Evolutionary conservation across 176 grass and related monocot species (phyloP).

Genomic region (maize (Zea mays)): DNA sequence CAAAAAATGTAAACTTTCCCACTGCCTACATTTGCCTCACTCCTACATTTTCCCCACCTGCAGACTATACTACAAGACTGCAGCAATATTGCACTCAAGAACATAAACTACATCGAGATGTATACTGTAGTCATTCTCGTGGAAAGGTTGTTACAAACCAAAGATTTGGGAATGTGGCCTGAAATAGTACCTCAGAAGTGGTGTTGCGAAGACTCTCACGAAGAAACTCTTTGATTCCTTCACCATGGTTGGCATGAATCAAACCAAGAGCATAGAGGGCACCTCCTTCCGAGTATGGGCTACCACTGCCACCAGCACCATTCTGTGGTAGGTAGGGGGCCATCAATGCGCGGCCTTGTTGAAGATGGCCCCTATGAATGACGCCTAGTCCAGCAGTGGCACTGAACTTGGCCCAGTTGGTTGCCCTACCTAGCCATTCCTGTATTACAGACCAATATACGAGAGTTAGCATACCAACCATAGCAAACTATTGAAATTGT

Average conservation of each 20-base stretch:
- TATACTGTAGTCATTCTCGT: not conserved
- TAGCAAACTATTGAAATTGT: not conserved
- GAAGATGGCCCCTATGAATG: constrained; percentile 97
- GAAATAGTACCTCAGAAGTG: constrained; percentile 59
- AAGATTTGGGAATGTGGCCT: not conserved
- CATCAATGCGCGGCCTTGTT: constrained; percentile 96
- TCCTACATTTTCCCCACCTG: not conserved
- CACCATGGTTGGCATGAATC: constrained; percentile 99
- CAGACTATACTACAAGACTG: not conserved
- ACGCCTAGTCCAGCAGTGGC: constrained; percentile 95
- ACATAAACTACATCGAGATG: not conserved
- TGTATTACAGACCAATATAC: constrained; percentile 55
- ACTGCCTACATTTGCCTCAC: not conserved
- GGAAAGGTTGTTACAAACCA: not conserved
- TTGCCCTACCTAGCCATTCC: constrained; percentile 98
- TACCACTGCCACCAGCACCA: constrained; percentile 85
- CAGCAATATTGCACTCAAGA: not conserved
- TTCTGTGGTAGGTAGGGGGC: constrained; percentile 91
- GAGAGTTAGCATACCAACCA: constrained; percentile 41
- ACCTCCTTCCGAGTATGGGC: constrained; percentile 97
- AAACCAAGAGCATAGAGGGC: constrained; percentile 97
- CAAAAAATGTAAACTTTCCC: not conserved
- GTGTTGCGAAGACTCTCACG: constrained; percentile 84
- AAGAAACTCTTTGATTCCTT: constrained; percentile 98
- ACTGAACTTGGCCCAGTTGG: constrained; percentile 98